These are phyloP conservation scores for Neopestalotiopsis sp. DNA, from an alignment of 2,329 filamentous ascomycete genomes.

Conservation along the genomic window DNA sequence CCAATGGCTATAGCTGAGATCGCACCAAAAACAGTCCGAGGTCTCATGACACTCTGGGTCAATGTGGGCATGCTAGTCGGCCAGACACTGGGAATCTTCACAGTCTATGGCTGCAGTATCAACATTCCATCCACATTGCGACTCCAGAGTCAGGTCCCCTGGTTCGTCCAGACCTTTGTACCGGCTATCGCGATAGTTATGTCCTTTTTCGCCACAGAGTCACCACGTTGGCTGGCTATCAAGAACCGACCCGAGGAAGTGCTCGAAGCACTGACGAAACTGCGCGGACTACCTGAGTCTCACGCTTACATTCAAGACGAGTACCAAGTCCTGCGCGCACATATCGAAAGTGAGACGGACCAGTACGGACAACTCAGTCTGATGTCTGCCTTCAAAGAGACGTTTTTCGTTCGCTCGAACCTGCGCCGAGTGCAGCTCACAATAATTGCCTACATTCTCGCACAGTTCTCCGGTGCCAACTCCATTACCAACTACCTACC, in stretches of 20 bases:
- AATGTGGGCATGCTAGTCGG: not conserved
- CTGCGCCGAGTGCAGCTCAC: slow-evolving; percentile 45
- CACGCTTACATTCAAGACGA: slow-evolving; percentile 33
- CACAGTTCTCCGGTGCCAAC: slow-evolving; percentile 50
- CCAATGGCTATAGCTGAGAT: slow-evolving; percentile 5
- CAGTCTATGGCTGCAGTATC: not conserved
- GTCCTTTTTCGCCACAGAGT: slow-evolving; percentile 33
- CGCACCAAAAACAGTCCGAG: not conserved
- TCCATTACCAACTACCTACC: slow-evolving; percentile 49
- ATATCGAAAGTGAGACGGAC: slow-evolving; percentile 13
- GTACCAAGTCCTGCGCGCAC: slow-evolving; percentile 21
- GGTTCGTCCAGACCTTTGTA: slow-evolving; percentile 1
- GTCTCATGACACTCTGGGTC: slow-evolving; percentile 2
- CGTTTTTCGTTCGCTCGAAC: slow-evolving; percentile 41
- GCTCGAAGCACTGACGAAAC: slow-evolving; percentile 31
- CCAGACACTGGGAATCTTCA: not conserved
- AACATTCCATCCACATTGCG: not conserved
- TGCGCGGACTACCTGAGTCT: slow-evolving; percentile 37
- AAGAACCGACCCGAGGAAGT: slow-evolving; percentile 51
- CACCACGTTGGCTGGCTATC: slow-evolving; percentile 51
- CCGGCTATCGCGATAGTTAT: not conserved
- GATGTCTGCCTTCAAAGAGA: slow-evolving; percentile 34
- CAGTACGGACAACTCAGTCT: slow-evolving; percentile 16
- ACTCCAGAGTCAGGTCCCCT: not conserved
- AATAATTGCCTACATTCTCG: slow-evolving; percentile 41